Base-by-base conservation (phyloP, 441 rosid species). In the Erodium chrysanthum region DNA sequence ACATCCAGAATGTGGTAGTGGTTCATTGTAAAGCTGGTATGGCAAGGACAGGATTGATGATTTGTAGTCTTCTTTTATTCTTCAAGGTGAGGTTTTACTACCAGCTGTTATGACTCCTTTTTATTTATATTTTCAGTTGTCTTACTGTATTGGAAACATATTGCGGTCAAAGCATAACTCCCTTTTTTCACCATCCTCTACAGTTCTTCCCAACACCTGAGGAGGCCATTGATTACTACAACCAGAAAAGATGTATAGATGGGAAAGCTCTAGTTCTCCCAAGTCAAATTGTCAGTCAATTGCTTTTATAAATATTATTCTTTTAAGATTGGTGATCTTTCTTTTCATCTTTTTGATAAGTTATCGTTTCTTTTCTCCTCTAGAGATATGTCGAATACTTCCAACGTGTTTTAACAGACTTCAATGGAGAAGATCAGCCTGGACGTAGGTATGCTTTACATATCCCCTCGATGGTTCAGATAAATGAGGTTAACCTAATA, bases 1-100 rank as follows among this genome's bases (percentile, higher is more conserved):
- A 91, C 62, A 91, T 87, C 58, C 81, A 87, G 73, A 91, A 91
- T 75, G 96, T 88, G 44, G 96, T 86, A 73, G 97, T 85, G 17
- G 90, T 91, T 77, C 97, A 89, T 74, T 91, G 96, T 72, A 91
- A 91, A 75, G 97, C 96, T 33, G 96, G 94, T 25, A 83, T 91
- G 93, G 96, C 81, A 64, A 87, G 97, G 78, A 91, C 96, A 18
- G 97, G 97, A 29, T 67, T 91, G 70, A 91, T 91, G 97, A 85
- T 86, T 64, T 86, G 94, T 68, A 79, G 94, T 77, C 92, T 91
- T 75, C 96, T 91, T 69, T 75, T 89, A 44, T 86, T 60, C 78
- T 83, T 91, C 66, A 89, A 91, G 94, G 96, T 91, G 67, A 75
- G 71, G 44, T 58, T 25, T 65, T 15, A 6, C 70, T 29, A 59